A percentile compares a stretch with the other conserved stretches of the same genome.
Evolutionary conservation across 805 yeast genomes (phyloP).

Genomic region (Candida argentea): DNA sequence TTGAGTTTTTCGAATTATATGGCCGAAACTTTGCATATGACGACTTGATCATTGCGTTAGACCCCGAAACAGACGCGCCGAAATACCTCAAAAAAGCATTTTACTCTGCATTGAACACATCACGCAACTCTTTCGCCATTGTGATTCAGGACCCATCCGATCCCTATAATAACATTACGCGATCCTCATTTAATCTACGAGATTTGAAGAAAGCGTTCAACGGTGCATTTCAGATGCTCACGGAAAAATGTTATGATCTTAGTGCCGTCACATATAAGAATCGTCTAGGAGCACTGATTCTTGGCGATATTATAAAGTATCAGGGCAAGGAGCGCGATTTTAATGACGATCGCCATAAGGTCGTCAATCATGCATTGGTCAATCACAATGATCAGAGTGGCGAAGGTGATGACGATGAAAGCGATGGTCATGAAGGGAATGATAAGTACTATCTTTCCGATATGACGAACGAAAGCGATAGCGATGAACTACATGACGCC

Average conservation of each 20-base stretch:
- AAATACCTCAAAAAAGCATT: conserved; percentile 54
- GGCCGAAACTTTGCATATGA: conserved; percentile 87
- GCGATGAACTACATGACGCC: conserved; percentile 5
- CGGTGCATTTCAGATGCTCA: conserved; percentile 74
- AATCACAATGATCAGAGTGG: conserved; percentile 16
- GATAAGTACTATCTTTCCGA: conserved; percentile 36
- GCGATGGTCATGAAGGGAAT: conserved; percentile 26
- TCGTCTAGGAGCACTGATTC: conserved; percentile 59
- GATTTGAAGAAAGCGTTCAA: conserved; percentile 78
- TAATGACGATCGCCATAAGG: conserved; percentile 59
- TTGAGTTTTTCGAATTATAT: conserved; percentile 87
- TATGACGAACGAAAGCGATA: conserved; percentile 29
- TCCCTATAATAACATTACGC: conserved; percentile 67
- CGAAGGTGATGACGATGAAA: conserved; percentile 16
- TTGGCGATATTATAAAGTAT: conserved; percentile 71
- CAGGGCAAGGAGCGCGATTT: conserved; percentile 70
- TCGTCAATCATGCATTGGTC: conserved; percentile 48
- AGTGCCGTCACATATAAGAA: conserved; percentile 54
- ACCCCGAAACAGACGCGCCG: conserved; percentile 38
- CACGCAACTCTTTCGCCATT: conserved; percentile 48
- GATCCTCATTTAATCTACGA: conserved; percentile 74
- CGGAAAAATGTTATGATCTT: conserved; percentile 66
- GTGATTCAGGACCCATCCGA: conserved; percentile 90
- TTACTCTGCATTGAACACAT: conserved; percentile 40
- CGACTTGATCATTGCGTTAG: conserved; percentile 58